Base-by-base conservation (phyloP, 495 filamentous ascomycete genomes). In the Extremus antarcticus region DNA sequence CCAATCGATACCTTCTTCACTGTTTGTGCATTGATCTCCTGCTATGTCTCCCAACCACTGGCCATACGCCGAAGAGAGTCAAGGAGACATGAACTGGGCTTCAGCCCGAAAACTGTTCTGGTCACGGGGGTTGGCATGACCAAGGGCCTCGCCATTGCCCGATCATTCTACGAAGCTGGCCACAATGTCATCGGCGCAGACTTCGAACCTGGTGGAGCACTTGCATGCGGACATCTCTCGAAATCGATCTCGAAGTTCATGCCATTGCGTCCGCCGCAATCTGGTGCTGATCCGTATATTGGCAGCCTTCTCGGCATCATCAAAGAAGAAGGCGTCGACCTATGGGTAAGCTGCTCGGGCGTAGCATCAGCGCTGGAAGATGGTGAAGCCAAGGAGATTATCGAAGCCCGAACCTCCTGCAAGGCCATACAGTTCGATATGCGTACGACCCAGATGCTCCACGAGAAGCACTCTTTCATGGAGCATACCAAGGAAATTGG, bases 111-210 rank as follows among this genome's bases (percentile, higher is more conserved):
- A 57, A 86, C 79, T 1, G 67, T 90, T 51, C 76, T 91, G 10
- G 74, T 90, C 39, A 88, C 84, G 0, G 84, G 85, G n/a, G 70
- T 88, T 1, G 75, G 78, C 35, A 88, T 85, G 67, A 66, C 75
- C 19, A 85, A 86, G 62, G 85, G 83, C 25, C 71, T 90, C 0
- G 65, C 71, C 0, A 59, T 91, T 2, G 83, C 85, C n/a, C 78
- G 87, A 17, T 61, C 76, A 8, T 87, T 88, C 70, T 73, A 82
- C 56, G 63, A 74, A 32, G 74, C 79, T 1, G 83, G 85, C 8
- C 84, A 90, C 66, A 73, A 74, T 29, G 85, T 90, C 39, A 76
- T 91, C 32, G 87, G 86, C 3, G 83, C 82, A 2, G 85, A 87
- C 62, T 78, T 86, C 47, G 72, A 76, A 25, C 72, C 75, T n/a